Conservation (phyloP, 2,329 filamentous ascomycete species). For the Phialophora verrucosa region DNA sequence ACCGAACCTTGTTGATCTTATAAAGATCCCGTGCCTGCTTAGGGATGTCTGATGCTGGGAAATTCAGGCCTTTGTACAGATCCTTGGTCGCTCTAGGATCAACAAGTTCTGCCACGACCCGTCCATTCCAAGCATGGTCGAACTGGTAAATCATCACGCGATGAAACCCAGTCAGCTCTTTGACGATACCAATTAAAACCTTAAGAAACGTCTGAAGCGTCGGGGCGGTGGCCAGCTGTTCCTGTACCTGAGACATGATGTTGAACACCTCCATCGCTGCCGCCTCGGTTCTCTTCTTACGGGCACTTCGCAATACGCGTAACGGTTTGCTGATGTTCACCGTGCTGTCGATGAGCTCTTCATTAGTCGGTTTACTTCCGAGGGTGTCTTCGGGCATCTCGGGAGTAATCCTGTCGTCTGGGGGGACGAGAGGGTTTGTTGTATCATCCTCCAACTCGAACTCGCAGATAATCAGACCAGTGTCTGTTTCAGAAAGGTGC, state of each 20-base stretch:
- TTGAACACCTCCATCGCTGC: constrained; percentile 93
- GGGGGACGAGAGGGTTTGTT: constrained; percentile 69
- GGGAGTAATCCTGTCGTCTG: constrained; percentile 61
- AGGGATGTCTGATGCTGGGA: constrained; percentile 85
- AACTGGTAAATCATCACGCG: constrained; percentile 95
- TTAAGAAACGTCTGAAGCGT: constrained; percentile 77
- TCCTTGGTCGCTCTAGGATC: constrained; percentile 80
- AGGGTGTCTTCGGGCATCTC: constrained; percentile 75
- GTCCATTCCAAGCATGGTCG: constrained; percentile 79
- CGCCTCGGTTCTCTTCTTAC: constrained; percentile 76
- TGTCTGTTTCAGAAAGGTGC: constrained; percentile 72
- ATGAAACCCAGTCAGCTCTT: constrained; percentile 88
- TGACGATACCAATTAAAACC: constrained; percentile 81
- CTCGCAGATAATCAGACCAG: constrained; percentile 79
- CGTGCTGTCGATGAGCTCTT: constrained; percentile 78
- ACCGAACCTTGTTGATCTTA: constrained; percentile 84
- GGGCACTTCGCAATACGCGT: constrained; percentile 74
- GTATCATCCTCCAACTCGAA: constrained; percentile 84
- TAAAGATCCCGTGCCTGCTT: constrained; percentile 88
- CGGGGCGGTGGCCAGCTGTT: constrained; percentile 76
- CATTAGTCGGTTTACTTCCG: constrained; percentile 71
- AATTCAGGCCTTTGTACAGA: constrained; percentile 84
- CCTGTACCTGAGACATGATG: constrained; percentile 89
- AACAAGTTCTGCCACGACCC: constrained; percentile 85
- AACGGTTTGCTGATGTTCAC: constrained; percentile 76